phyloP scores from a whole-genome alignment of 2,329 filamentous ascomycete genomes.

The Akanthomyces dipterigenus region DNA sequence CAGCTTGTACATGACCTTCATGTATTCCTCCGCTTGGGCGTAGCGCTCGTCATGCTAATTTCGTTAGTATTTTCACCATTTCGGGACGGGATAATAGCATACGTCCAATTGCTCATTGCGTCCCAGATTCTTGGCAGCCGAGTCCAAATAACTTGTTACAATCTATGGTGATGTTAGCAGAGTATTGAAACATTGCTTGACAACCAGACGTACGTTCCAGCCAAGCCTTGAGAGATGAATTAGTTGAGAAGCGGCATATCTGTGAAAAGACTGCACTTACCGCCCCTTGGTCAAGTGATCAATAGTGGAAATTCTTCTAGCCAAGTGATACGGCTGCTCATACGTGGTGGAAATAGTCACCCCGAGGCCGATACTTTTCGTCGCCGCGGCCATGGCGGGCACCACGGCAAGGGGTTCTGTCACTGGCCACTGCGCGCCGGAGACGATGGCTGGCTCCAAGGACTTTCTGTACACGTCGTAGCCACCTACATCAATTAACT shows the following conservation, averaged over 20 bases:
- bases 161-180: constrained; percentile 27
- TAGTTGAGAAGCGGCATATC: not conserved
- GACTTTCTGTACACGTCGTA: constrained; percentile 65
- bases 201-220: constrained; percentile 23
- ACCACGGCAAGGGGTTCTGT: constrained; percentile 58
- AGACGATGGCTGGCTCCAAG: constrained; percentile 47
- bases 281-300: constrained; percentile 58
- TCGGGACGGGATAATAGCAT: not conserved
- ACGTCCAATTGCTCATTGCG: constrained; percentile 42
- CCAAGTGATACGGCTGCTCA: constrained; percentile 63
- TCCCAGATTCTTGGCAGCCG: constrained; percentile 57
- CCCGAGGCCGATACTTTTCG: constrained; percentile 60
- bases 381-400: constrained; percentile 61
- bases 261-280: not conserved
- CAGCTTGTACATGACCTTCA: constrained; percentile 54
- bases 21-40: constrained; percentile 50
- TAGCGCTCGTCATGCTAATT: constrained; percentile 42
- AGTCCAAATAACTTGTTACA: constrained; percentile 62
- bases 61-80: not conserved
- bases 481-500: constrained; percentile 33
- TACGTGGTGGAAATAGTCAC: constrained; percentile 63
- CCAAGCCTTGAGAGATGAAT: constrained; percentile 28
- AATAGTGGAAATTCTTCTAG: constrained; percentile 55
- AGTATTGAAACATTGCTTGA: too few species aligned
- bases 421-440: constrained; percentile 63